Conservation (phyloP, 2,329 filamentous ascomycete genomes). For the Mycosphaerella arachidis region DNA sequence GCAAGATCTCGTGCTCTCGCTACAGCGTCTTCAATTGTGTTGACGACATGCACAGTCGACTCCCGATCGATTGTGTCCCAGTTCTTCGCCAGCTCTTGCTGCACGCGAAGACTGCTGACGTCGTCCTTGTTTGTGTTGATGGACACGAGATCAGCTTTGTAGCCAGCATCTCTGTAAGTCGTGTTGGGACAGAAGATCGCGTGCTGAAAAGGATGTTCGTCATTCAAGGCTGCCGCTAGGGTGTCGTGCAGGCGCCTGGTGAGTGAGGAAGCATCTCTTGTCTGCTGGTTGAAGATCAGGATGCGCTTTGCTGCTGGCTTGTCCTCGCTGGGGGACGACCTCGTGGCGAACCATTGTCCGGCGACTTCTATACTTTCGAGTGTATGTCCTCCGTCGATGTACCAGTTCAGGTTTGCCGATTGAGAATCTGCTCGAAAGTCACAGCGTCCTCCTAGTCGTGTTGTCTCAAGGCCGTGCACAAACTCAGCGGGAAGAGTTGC, state of each 20-base stretch:
- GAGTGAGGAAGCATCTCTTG: slow-evolving; percentile 66
- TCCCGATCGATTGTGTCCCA: slow-evolving; percentile 56
- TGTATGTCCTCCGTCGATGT: slow-evolving; percentile 85
- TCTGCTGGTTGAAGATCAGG: slow-evolving; percentile 91
- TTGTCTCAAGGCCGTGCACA: slow-evolving; percentile 59
- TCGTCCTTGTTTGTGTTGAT: slow-evolving; percentile 57
- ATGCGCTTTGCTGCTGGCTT: slow-evolving; percentile 44
- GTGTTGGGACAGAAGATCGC: slow-evolving; percentile 80
- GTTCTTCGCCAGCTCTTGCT: slow-evolving; percentile 58
- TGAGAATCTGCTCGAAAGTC: slow-evolving; percentile 58
- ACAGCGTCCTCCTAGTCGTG: slow-evolving; percentile 70
- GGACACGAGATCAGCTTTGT: slow-evolving; percentile 59
- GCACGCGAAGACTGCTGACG: slow-evolving; percentile 59
- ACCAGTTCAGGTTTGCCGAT: slow-evolving; percentile 59
- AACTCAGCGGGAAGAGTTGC: slow-evolving; percentile 57
- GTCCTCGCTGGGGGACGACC: slow-evolving; percentile 21
- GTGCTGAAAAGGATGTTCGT: slow-evolving; percentile 56
- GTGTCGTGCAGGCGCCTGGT: slow-evolving; percentile 59
- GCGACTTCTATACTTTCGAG: slow-evolving; percentile 74
- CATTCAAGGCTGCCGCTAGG: slow-evolving; percentile 41
- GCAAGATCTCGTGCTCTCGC: slow-evolving; percentile 46
- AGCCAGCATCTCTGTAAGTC: slow-evolving; percentile 58
- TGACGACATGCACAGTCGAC: slow-evolving; percentile 53
- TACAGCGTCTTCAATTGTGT: slow-evolving; percentile 68
- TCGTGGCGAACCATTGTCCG: slow-evolving; percentile 67